Evolutionary conservation across 306 rosid genomes (phyloP).

Genomic region (Cicer chorassanicum): DNA sequence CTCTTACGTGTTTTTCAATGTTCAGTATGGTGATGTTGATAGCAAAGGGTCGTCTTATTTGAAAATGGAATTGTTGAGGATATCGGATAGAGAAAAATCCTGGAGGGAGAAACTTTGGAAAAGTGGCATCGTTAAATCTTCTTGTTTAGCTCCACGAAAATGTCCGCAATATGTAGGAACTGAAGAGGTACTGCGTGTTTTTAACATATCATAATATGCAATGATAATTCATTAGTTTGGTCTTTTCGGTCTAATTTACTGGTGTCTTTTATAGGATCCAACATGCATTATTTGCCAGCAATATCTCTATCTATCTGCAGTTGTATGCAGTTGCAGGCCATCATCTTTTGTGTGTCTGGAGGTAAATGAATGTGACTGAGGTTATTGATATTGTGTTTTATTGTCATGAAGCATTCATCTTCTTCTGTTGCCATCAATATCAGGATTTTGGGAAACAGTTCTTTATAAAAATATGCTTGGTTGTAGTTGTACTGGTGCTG

Average conservation of each 20-base stretch:
- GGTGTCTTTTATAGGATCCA: conserved; percentile 70
- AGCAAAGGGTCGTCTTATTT: conserved; percentile 69
- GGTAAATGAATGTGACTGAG: conserved; percentile 57
- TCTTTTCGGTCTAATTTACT: conserved; percentile 41
- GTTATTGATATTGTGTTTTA: conserved; percentile 36
- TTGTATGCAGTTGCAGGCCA: conserved; percentile 83
- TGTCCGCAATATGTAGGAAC: conserved; percentile 82
- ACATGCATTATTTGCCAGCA: conserved; percentile 91
- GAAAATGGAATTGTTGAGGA: conserved; percentile 75
- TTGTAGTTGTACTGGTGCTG: neutral
- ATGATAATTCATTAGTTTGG: conserved; percentile 36
- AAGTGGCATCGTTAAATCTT: conserved; percentile 76
- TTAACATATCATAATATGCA: conserved; percentile 36
- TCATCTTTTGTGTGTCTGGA: conserved; percentile 86
- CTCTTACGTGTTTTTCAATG: conserved; percentile 44
- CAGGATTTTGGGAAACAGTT: conserved; percentile 30
- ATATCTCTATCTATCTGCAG: conserved; percentile 92
- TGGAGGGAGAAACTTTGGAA: conserved; percentile 94
- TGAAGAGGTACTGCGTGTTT: conserved; percentile 72
- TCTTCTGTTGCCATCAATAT: conserved; percentile 26
- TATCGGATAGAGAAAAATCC: conserved; percentile 69
- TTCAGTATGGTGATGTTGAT: conserved; percentile 66
- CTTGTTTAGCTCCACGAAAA: conserved; percentile 70
- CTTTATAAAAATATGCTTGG: neutral
- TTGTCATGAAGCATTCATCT: conserved; percentile 24